phyloP scores from a whole-genome alignment of 1,284 basidiomycete genomes.

The Cystobasidium pallidum region DNA sequence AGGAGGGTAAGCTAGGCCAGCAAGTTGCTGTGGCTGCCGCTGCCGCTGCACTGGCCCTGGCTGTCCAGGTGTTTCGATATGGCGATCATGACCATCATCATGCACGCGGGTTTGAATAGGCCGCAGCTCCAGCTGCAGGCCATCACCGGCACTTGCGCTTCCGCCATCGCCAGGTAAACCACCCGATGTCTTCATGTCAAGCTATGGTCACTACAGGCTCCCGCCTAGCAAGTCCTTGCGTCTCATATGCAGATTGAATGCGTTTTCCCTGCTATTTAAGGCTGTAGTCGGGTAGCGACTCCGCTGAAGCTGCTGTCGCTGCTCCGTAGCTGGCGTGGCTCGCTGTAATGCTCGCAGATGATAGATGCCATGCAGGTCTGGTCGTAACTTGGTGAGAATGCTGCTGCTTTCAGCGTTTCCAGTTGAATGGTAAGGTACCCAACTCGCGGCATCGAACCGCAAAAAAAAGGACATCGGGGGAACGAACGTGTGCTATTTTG shows the following conservation, averaged over 20 bases:
- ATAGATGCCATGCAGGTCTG: constrained; percentile 10
- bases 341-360: not conserved
- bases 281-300: constrained; percentile 19
- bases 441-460: not conserved
- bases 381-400: not conserved
- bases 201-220: constrained; percentile 2
- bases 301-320: constrained; percentile 9
- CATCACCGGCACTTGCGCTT: not conserved
- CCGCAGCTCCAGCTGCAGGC: constrained; percentile 2
- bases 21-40: not conserved
- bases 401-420: not conserved
- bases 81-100: constrained; percentile 3
- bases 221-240: not conserved
- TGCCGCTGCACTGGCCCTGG: not conserved
- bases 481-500: too few species aligned
- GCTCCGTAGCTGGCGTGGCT: constrained; percentile 15
- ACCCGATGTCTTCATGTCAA: not conserved
- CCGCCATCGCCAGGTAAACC: not conserved
- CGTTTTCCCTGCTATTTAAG: not conserved
- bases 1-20: constrained; percentile 14
- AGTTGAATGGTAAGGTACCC: not conserved
- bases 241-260: not conserved
- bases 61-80: not conserved
- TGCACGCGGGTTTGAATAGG: not conserved
- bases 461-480: too few species aligned